Evolutionary conservation across 2,329 filamentous ascomycete genomes (phyloP).

Genomic region (Aspergillus pseudotamarii): DNA sequence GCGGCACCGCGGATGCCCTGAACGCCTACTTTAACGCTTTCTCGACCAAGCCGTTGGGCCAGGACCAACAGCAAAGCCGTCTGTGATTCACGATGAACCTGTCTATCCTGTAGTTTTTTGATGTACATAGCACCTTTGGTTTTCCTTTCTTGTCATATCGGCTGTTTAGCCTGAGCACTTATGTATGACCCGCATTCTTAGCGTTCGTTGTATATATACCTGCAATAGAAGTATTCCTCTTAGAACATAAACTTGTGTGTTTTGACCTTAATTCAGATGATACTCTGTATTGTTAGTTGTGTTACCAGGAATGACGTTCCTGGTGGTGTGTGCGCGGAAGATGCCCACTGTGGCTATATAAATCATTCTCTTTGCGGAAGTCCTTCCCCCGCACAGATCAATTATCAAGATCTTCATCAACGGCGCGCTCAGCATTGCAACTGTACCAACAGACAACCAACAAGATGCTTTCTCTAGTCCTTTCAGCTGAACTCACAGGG

Average conservation of each 20-base stretch:
- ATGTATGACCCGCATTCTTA: slow-evolving; percentile 27
- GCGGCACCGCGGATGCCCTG: slow-evolving; percentile 76
- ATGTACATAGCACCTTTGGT: slow-evolving; percentile 13
- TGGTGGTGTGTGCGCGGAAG: background rate
- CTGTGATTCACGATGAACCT: slow-evolving; percentile 29
- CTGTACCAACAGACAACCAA: background rate
- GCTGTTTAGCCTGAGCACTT: slow-evolving; percentile 21
- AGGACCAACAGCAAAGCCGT: slow-evolving; percentile 38
- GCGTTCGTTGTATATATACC: slow-evolving; percentile 26
- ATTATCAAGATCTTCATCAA: slow-evolving; percentile 6
- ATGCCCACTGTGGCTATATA: background rate
- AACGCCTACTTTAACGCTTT: slow-evolving; percentile 82
- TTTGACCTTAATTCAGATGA: no score
- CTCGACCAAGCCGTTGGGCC: slow-evolving; percentile 57
- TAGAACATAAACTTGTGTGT: background rate
- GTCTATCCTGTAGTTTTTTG: slow-evolving; percentile 2
- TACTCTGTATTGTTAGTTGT: background rate
- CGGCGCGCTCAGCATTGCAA: background rate
- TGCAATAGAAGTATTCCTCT: slow-evolving; percentile 18
- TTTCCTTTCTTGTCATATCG: slow-evolving; percentile 23
- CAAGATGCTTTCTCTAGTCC: slow-evolving; percentile 44
- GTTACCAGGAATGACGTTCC: background rate
- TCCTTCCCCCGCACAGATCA: slow-evolving; percentile 10
- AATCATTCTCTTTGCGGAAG: background rate
- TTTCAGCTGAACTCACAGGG: slow-evolving; percentile 43